phyloP scores from a whole-genome alignment of 1,139 yeast genomes.

The Lodderomyces elongisporus region DNA sequence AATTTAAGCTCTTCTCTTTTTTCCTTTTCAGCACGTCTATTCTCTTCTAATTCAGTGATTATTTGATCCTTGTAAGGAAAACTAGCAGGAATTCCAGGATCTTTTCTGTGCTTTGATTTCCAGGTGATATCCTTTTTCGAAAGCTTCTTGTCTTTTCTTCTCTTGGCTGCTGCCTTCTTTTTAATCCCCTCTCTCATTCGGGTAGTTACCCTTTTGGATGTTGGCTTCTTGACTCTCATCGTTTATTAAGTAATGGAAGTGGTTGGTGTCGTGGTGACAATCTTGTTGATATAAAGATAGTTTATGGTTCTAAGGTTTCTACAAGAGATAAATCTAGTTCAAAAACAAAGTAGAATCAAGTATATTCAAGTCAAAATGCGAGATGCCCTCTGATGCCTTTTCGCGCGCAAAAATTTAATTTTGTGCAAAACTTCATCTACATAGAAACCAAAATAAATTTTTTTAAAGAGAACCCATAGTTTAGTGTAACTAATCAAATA shows the following conservation, averaged over 20 bases:
- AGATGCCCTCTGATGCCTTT: no score
- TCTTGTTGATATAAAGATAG: no score
- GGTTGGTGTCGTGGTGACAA: no score
- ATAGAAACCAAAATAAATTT: no score
- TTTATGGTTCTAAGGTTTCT: background rate
- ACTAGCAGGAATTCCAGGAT: constrained; percentile 90
- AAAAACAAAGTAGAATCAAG: constrained; percentile 2
- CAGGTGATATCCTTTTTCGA: constrained; percentile 91
- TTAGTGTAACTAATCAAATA: no score
- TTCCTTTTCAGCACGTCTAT: constrained; percentile 58
- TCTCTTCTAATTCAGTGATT: constrained; percentile 73
- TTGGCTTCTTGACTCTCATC: constrained; percentile 60
- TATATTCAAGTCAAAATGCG: no score
- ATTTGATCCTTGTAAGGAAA: constrained; percentile 91
- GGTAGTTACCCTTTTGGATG: constrained; percentile 82
- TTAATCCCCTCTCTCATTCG: constrained; percentile 94
- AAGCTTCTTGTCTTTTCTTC: constrained; percentile 73
- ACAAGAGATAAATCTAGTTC: background rate
- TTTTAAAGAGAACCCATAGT: no score
- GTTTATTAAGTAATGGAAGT: no score
- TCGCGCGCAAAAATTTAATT: no score
- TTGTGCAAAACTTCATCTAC: no score
- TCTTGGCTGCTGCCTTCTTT: constrained; percentile 91
- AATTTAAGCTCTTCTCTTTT: constrained; percentile 48
- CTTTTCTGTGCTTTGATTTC: constrained; percentile 79